Conservation (phyloP, 2,329 filamentous ascomycete genomes). For the Mariannaea sp. region DNA sequence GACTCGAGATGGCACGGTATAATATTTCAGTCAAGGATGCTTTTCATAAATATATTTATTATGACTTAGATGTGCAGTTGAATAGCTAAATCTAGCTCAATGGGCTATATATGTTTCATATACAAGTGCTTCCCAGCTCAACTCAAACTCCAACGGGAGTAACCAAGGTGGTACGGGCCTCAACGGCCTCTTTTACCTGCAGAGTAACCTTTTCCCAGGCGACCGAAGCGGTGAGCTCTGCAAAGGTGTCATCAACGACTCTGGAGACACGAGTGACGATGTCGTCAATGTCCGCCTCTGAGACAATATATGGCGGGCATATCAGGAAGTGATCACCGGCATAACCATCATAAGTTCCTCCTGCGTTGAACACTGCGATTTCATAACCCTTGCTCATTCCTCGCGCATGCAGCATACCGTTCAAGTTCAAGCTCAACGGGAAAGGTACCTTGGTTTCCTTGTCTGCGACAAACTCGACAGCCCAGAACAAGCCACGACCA, state of each 20-base stretch:
- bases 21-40: no score
- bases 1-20: no score
- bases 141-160: neutral
- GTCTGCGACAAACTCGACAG: slow-evolving; percentile 31
- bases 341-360: slow-evolving; percentile 31
- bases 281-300: slow-evolving; percentile 23
- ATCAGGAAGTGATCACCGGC: slow-evolving; percentile 29
- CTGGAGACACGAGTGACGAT: slow-evolving; percentile 26
- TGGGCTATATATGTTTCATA: neutral
- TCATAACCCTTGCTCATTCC: slow-evolving; percentile 30
- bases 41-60: neutral
- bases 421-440: slow-evolving; percentile 19
- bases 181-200: slow-evolving; percentile 18
- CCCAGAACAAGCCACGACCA: slow-evolving; percentile 28
- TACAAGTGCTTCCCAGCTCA: neutral
- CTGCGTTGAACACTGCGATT: slow-evolving; percentile 29
- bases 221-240: slow-evolving; percentile 15
- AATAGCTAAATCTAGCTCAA: neutral
- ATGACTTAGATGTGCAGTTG: no score
- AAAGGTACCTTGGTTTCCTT: slow-evolving; percentile 29
- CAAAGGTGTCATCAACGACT: slow-evolving; percentile 28
- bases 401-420: slow-evolving; percentile 20
- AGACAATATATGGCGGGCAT: slow-evolving; percentile 28
- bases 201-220: slow-evolving; percentile 28
- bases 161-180: neutral